Percentiles rank a stretch among this genome's conserved stretches.
Conservation (phyloP, 1,284 basidiomycete genomes). For the Takashimella koratensis region DNA sequence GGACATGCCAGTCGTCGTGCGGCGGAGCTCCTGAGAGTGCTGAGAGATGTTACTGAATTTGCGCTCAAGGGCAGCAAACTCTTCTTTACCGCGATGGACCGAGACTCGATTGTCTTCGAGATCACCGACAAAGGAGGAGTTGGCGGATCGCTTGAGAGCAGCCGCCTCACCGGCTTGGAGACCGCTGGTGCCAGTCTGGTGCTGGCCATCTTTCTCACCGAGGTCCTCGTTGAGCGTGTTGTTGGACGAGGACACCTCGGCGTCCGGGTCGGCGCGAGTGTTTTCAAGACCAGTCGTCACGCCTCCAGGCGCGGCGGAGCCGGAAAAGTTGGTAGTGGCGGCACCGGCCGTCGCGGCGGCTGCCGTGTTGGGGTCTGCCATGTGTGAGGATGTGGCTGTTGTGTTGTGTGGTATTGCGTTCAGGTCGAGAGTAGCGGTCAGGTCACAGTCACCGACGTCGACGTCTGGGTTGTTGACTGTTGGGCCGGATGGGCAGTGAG, state of each 20-base stretch:
- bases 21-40: conserved; percentile 28
- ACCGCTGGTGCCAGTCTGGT: neutral
- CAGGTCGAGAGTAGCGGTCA: no score
- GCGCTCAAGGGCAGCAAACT: conserved; percentile 44
- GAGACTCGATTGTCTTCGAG: conserved; percentile 31
- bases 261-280: neutral
- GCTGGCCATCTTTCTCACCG: conserved; percentile 10
- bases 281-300: neutral
- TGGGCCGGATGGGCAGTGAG: no score
- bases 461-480: no score
- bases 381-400: no score
- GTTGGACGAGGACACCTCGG: neutral
- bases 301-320: neutral
- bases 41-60: conserved; percentile 41
- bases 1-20: conserved; percentile 28
- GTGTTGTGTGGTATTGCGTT: no score
- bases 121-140: conserved; percentile 35
- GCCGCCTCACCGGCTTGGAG: neutral
- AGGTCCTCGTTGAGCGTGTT: conserved; percentile 1
- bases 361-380: neutral
- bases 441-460: no score
- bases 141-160: conserved; percentile 16
- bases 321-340: neutral
- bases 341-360: neutral
- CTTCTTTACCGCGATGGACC: conserved; percentile 34